Conservation (phyloP, 2,329 filamentous ascomycete species). For the Botrytis squamosa region DNA sequence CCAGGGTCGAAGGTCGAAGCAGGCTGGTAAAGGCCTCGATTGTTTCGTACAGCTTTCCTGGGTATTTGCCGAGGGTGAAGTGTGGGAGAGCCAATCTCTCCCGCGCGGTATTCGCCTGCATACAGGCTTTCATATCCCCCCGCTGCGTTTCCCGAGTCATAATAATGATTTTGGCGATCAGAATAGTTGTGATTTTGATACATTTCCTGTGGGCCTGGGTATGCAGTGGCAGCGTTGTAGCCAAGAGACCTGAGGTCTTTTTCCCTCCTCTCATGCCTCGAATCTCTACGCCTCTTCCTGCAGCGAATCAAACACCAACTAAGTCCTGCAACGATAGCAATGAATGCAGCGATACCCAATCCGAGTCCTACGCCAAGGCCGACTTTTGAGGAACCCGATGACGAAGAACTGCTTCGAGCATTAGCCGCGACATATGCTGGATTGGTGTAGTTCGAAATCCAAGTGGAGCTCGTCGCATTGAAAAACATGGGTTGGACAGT, state of each 20-base stretch:
- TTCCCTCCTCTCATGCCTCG: constrained; percentile 47
- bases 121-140: constrained; percentile 35
- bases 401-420: constrained; percentile 27
- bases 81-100: constrained; percentile 24
- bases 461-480: constrained; percentile 60
- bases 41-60: constrained; percentile 41
- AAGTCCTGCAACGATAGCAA: constrained; percentile 48
- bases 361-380: constrained; percentile 66
- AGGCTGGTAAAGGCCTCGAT: constrained; percentile 42
- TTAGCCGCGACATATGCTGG: constrained; percentile 39
- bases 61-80: constrained; percentile 34
- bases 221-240: constrained; percentile 35
- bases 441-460: constrained; percentile 56
- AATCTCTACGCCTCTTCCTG: constrained; percentile 44
- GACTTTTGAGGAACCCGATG: constrained; percentile 44
- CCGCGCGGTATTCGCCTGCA: constrained; percentile 27
- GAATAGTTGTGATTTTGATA: constrained; percentile 23
- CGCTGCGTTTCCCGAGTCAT: constrained; percentile 34
- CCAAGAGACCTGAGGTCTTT: constrained; percentile 54
- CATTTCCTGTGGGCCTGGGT: constrained; percentile 29
- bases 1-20: constrained; percentile 45
- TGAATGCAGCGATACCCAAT: constrained; percentile 55
- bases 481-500: constrained; percentile 48
- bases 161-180: constrained; percentile 23
- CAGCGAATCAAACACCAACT: constrained; percentile 48